These are phyloP conservation scores for Iberis amara DNA, from an alignment of 441 rosid genomes.

Conservation along the genomic window DNA sequence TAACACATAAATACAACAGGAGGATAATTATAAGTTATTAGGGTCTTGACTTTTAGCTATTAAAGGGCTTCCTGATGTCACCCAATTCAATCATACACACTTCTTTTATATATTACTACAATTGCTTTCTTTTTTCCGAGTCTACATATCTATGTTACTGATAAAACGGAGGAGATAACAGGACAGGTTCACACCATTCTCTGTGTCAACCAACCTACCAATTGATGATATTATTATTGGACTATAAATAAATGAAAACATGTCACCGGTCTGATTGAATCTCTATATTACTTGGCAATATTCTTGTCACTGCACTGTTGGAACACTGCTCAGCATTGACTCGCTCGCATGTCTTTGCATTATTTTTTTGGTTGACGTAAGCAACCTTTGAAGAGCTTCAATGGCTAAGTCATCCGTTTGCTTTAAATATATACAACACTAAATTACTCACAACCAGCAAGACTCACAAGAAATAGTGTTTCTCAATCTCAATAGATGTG, in stretches of 20 bases:
- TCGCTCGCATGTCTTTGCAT: slow-evolving; percentile 29
- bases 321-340: slow-evolving; percentile 40
- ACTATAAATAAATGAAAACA: no score
- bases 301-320: slow-evolving; percentile 34
- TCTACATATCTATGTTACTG: no score
- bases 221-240: no score
- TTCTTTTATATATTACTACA: no score
- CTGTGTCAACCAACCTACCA: no score
- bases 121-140: no score
- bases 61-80: no score
- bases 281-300: slow-evolving; percentile 21
- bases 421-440: slow-evolving; percentile 11
- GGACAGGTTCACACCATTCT: no score
- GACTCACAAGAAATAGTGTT: slow-evolving; percentile 46
- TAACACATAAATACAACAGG: neutral
- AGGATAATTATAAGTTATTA: neutral
- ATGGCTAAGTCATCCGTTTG: slow-evolving; percentile 23
- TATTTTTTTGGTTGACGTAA: slow-evolving; percentile 26
- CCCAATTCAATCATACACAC: no score
- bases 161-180: no score
- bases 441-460: slow-evolving; percentile 19
- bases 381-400: slow-evolving; percentile 41
- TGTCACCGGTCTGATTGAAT: slow-evolving; percentile 20
- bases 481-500: slow-evolving; percentile 43
- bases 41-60: no score